Evolutionary conservation across 345 rosid species (phyloP).

Genomic region (Lumnitzera racemosa): DNA sequence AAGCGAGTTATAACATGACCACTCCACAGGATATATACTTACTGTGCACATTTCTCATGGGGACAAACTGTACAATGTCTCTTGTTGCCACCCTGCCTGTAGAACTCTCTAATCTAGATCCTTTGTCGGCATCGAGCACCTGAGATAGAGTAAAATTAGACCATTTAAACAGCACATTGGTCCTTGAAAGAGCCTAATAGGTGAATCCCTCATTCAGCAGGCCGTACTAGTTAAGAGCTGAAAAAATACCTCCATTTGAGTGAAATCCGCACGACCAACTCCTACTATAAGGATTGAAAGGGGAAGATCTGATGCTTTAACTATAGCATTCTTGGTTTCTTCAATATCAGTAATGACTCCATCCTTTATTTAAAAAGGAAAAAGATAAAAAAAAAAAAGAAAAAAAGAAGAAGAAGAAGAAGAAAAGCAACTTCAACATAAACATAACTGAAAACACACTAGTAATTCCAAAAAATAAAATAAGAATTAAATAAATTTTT

Average conservation of each 20-base stretch:
- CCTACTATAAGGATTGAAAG: conserved; percentile 81
- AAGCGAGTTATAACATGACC: not conserved
- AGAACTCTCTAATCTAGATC: conserved; percentile 63
- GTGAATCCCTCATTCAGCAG: not conserved
- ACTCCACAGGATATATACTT: conserved; percentile 12
- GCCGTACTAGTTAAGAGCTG: not conserved
- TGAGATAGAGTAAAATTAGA: conserved; percentile 11
- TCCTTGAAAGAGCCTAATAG: not conserved
- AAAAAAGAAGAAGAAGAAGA: not conserved
- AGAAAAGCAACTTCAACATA: not conserved
- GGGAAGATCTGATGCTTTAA: conserved; percentile 91
- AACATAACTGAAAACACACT: not conserved
- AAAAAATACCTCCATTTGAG: conserved; percentile 72
- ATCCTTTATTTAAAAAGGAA: conserved; percentile 31
- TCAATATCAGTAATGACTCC: conserved; percentile 78
- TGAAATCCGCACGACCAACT: conserved; percentile 75
- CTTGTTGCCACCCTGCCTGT: conserved; percentile 71
- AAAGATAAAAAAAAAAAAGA: too few species aligned
- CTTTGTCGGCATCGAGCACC: conserved; percentile 85
- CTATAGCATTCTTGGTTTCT: conserved; percentile 72
- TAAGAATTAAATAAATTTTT: not conserved
- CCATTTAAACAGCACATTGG: not conserved
- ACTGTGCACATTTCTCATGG: conserved; percentile 73
- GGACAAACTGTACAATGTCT: conserved; percentile 86
- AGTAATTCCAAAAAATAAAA: too few species aligned